phyloP scores from a whole-genome alignment of 2,329 filamentous ascomycete genomes.

The Ciborinia camelliae region DNA sequence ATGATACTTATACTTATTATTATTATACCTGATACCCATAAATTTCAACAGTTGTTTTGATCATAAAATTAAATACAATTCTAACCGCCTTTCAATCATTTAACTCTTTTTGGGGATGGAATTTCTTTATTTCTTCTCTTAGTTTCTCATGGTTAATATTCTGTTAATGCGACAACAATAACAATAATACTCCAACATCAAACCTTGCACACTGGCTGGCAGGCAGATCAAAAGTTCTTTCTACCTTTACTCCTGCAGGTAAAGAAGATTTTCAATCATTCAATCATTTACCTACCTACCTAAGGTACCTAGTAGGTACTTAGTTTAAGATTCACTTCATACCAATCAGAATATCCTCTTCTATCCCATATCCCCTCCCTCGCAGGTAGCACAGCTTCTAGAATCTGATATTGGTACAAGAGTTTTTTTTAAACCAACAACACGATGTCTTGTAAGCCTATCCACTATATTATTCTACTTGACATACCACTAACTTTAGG shows the following conservation, averaged over 20 bases:
- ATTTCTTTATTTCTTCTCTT: constrained; percentile 12
- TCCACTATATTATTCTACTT: background rate
- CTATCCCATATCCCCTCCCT: constrained; percentile 4
- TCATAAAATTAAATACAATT: no score
- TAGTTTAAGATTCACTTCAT: constrained; percentile 1
- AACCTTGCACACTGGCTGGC: background rate
- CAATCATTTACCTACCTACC: background rate
- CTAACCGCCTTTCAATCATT: background rate
- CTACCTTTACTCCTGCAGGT: background rate
- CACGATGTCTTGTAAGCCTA: constrained; percentile 30
- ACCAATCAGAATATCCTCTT: background rate
- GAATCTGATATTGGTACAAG: constrained; percentile 1
- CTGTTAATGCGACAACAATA: constrained; percentile 16
- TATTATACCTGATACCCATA: no score
- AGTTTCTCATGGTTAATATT: background rate
- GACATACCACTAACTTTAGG: constrained; percentile 17
- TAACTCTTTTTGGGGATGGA: background rate
- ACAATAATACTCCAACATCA: constrained; percentile 15
- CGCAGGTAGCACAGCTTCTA: constrained; percentile 15
- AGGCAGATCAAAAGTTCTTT: background rate
- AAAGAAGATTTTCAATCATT: background rate
- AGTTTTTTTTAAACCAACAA: background rate
- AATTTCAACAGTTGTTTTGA: no score
- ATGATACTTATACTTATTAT: no score
- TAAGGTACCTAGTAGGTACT: no score